A percentile compares a stretch with the other conserved stretches of the same genome.
Evolutionary conservation across 2,329 filamentous ascomycete genomes (phyloP).

Genomic region (Colletotrichum endophyticum): DNA sequence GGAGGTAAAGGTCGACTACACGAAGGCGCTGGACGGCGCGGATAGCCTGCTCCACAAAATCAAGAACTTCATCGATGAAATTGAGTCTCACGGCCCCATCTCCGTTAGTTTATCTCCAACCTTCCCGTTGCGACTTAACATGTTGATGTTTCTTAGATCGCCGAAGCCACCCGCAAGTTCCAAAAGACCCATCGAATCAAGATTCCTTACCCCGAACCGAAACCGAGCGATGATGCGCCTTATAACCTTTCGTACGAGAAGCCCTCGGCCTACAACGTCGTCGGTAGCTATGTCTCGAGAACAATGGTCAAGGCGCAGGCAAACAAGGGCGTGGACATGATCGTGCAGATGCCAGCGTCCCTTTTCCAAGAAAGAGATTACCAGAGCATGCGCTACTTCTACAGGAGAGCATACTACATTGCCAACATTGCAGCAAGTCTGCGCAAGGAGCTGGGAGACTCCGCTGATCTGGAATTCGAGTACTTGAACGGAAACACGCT

Average conservation of each 20-base stretch:
- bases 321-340: conserved; percentile 74
- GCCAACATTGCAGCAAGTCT: conserved; percentile 79
- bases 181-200: conserved; percentile 70
- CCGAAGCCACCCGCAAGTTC: conserved; percentile 70
- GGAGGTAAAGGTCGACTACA: conserved; percentile 59
- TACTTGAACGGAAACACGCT: conserved; percentile 76
- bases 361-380: conserved; percentile 96
- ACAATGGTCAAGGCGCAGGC: conserved; percentile 72
- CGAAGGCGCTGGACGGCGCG: conserved; percentile 50
- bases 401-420: conserved; percentile 91
- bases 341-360: conserved; percentile 80
- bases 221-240: conserved; percentile 74
- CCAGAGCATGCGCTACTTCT: conserved; percentile 90
- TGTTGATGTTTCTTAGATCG: conserved; percentile 53
- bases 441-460: conserved; percentile 57
- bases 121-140: neutral
- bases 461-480: conserved; percentile 66
- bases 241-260: conserved; percentile 83
- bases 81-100: conserved; percentile 52
- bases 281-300: conserved; percentile 83
- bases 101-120: conserved; percentile 46
- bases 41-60: conserved; percentile 55
- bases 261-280: conserved; percentile 81
- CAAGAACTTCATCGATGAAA: conserved; percentile 57
- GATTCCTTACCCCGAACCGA: conserved; percentile 87